Evolutionary conservation across 2,329 filamentous ascomycete species (phyloP), one percentile per base, ranked within the genome.

Genomic region (Calycina herbarum): DNA sequence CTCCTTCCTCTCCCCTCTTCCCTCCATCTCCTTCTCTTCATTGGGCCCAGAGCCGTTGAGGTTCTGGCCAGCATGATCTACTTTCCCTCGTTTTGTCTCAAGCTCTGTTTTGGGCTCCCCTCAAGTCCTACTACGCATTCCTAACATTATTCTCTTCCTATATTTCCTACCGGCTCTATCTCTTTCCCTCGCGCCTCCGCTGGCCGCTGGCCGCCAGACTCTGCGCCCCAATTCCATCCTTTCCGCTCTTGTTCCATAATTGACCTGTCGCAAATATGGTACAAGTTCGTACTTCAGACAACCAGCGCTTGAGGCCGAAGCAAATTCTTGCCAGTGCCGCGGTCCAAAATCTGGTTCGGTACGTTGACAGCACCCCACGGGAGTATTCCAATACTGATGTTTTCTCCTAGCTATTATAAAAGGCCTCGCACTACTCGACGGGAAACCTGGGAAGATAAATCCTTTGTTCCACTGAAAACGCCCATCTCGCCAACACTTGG

Each of bases 301-400:
- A 58, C 13, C 51, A 17, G 15, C 61, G 20, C 10, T 48, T 63
- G 54, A 58, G 40, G 54, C 61, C 61, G 33, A 63, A 63, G 24
- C 61, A 63, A 15, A 58, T 63, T 17, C 61, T 63, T 40, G 51
- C 61, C 4, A 63, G 31, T n/a, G 54, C 61, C 24, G 61, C 56
- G 5, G 61, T 63, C 6, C 51, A 63, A 24, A 58, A 42, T 8
- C 27, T 63, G 6, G n/a, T 63, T 54, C 61, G 45, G 61, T 57
- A 58, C 17, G 60, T 57, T 31, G 35, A 5, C 11, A 24, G 10
- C 8, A 31, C 7, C 10, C 27, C 7, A 29, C 31, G 24, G 7
- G 29, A 29, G 27, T 20, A 20, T 20, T 33, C 10, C 11, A 7
- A 35, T 57, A 11, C 31, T 57, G 56, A 33, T n/a, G 27, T 35